Evolutionary conservation across 2,329 filamentous ascomycete genomes (phyloP).

Genomic region (Phialophora macrospora): DNA sequence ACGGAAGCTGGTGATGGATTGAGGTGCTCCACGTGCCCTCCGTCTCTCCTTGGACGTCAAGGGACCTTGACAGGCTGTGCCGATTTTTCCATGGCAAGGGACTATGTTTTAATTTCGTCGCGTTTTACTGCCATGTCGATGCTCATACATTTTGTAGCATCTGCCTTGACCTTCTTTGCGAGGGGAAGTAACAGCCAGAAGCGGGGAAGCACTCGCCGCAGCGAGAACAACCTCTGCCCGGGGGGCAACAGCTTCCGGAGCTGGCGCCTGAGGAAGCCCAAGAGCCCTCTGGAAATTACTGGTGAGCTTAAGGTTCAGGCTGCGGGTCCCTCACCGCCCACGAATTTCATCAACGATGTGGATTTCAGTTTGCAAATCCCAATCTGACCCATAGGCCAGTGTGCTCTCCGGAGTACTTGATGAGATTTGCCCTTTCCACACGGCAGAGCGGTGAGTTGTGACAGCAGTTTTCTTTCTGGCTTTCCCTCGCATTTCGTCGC

Average conservation of each 20-base stretch:
- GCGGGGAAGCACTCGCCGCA: no score
- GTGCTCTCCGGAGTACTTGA: background rate
- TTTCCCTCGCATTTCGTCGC: background rate
- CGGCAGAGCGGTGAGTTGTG: background rate
- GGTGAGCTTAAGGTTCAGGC: slow-evolving; percentile 42
- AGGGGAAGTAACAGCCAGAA: no score
- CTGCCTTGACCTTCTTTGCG: no score
- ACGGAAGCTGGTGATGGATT: no score
- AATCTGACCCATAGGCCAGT: background rate
- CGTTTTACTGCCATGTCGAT: no score
- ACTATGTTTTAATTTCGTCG: no score
- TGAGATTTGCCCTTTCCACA: background rate
- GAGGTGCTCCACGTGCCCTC: no score
- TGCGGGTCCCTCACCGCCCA: slow-evolving; percentile 41
- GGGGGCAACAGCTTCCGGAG: no score
- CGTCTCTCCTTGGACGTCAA: background rate
- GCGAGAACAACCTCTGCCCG: no score
- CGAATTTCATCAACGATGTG: background rate
- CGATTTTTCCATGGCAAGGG: background rate
- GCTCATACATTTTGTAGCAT: no score
- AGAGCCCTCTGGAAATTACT: background rate
- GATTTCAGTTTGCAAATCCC: slow-evolving; percentile 8
- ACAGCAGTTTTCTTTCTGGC: background rate
- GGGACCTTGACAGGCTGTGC: background rate
- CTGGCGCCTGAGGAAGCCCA: background rate